phyloP scores from a whole-genome alignment of 1,284 basidiomycete species.

The Anthracocystis walkeri region DNA sequence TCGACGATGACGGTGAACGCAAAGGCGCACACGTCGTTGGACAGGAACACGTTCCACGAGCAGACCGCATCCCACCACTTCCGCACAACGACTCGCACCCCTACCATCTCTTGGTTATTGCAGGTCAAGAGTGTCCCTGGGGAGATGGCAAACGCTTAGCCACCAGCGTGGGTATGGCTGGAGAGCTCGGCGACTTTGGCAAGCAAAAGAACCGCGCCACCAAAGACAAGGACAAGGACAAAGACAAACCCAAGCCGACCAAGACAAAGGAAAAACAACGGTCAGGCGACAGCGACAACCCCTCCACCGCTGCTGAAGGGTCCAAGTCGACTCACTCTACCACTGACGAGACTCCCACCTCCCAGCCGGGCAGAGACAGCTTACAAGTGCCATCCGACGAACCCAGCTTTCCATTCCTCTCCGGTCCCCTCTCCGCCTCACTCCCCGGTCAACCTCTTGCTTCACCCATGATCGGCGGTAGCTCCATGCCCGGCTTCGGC shows the following conservation, averaged over 20 bases:
- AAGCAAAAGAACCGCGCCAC: slow-evolving; percentile 43
- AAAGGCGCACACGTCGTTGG: slow-evolving; percentile 52
- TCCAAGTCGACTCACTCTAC: slow-evolving; percentile 9
- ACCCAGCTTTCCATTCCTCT: slow-evolving; percentile 25
- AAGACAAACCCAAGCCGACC: slow-evolving; percentile 39
- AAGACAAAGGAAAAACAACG: slow-evolving; percentile 48
- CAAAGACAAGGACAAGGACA: slow-evolving; percentile 41
- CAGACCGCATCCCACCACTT: slow-evolving; percentile 62
- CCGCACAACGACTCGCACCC: slow-evolving; percentile 73
- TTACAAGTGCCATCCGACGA: slow-evolving; percentile 17
- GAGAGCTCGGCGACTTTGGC: slow-evolving; percentile 60
- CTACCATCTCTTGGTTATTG: slow-evolving; percentile 83
- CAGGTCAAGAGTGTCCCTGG: slow-evolving; percentile 75
- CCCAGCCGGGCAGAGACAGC: slow-evolving; percentile 3
- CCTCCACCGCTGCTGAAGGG: neutral
- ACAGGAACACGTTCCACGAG: slow-evolving; percentile 52
- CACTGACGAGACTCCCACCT: slow-evolving; percentile 12
- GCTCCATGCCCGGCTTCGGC: slow-evolving; percentile 25
- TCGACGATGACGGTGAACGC: slow-evolving; percentile 1
- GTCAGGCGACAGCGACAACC: slow-evolving; percentile 35
- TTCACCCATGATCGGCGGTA: slow-evolving; percentile 46
- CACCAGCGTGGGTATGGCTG: slow-evolving; percentile 62
- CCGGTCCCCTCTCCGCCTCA: slow-evolving; percentile 20
- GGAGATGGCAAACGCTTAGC: slow-evolving; percentile 61
- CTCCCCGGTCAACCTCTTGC: slow-evolving; percentile 32